phyloP scores from a whole-genome alignment of 106 monocot species.

The Phalaenopsis equestris region DNA sequence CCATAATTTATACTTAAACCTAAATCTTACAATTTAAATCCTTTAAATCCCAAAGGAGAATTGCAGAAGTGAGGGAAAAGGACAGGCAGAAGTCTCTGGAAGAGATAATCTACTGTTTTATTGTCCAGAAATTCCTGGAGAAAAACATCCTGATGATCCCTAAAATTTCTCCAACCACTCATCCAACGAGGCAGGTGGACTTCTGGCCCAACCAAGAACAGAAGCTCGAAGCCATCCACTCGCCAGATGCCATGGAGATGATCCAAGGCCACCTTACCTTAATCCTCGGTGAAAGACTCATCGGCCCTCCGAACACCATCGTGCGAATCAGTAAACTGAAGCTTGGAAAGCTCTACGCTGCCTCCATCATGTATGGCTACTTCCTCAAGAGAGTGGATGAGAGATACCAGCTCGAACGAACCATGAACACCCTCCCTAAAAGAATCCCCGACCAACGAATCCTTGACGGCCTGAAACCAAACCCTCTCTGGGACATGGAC shows the following conservation, averaged over 20 bases:
- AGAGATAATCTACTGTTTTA: conserved; percentile 84
- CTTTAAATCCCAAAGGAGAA: conserved; percentile 49
- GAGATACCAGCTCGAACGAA: conserved; percentile 80
- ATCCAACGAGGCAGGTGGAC: conserved; percentile 38
- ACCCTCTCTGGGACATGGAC: conserved; percentile 87
- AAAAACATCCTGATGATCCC: conserved; percentile 71
- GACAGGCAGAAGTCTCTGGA: conserved; percentile 66
- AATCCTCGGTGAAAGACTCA: conserved; percentile 64
- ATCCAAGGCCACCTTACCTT: conserved; percentile 74
- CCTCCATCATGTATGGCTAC: conserved; percentile 98
- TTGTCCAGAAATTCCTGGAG: conserved; percentile 84
- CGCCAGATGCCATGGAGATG: conserved; percentile 84
- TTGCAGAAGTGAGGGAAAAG: conserved; percentile 80
- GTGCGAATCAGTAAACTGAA: conserved; percentile 84
- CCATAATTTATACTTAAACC: background rate
- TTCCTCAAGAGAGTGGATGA: conserved; percentile 92
- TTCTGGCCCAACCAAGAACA: conserved; percentile 74
- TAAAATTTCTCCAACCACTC: conserved; percentile 25
- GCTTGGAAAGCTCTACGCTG: conserved; percentile 95
- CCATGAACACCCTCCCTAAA: conserved; percentile 64
- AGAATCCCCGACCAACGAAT: conserved; percentile 17
- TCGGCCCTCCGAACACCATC: conserved; percentile 56
- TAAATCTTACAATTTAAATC: background rate
- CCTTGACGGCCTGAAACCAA: conserved; percentile 46
- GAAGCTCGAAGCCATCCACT: conserved; percentile 67